Base-by-base conservation (phyloP, 495 filamentous ascomycete species). In the Coniosporium apollinis region DNA sequence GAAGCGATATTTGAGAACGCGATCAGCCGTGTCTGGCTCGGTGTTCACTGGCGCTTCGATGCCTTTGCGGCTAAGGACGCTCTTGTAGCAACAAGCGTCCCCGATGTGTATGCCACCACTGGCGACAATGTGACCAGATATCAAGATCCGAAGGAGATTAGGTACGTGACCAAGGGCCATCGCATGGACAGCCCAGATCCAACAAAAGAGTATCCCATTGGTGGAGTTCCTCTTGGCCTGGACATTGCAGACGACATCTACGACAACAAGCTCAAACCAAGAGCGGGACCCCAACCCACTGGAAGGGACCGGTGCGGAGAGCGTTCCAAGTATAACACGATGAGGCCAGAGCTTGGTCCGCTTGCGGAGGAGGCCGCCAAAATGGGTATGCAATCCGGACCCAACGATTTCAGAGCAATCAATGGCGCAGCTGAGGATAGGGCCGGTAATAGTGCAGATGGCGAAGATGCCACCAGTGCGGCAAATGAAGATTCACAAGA, bases 1-100 rank as follows among this genome's bases (percentile, higher is more conserved):
- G 50, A 50, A 13, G 54, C 41, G 20, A 58, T 58, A 22, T 56
- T 58, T 34, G 51, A 52, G 13, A 53, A 50, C 21, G 54, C 41
- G 2, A 29, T 58, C 33, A 48, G 42, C 13, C 54, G 54, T 11
- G 39, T 56, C 33, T 58, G 25, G 31, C 46, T 56, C 3, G 54
- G 54, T 14, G 54, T 58, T n/a, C 54, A 58, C 34, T 58, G 49
- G 54, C 29, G 44, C 28, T 57, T 57, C 36, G 54, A 57, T 39
- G 54, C 54, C 22, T 52, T 50, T 19, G 41, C 51, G 4, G 22
- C 43, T 21, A 44, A 14, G 19, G 29, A 31, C 16, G 29, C 17
- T 10, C 15, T 8, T 6, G 29, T 6, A 31, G 7, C 7, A 7
- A 11, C 17, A 9, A 33, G 30, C 22, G 29, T 28, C n/a, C 16